A percentile compares a stretch with the other conserved stretches of the same genome.
Evolutionary conservation across 768 basidiomycete genomes (phyloP).

Genomic region (Rhizopogon roseolus): DNA sequence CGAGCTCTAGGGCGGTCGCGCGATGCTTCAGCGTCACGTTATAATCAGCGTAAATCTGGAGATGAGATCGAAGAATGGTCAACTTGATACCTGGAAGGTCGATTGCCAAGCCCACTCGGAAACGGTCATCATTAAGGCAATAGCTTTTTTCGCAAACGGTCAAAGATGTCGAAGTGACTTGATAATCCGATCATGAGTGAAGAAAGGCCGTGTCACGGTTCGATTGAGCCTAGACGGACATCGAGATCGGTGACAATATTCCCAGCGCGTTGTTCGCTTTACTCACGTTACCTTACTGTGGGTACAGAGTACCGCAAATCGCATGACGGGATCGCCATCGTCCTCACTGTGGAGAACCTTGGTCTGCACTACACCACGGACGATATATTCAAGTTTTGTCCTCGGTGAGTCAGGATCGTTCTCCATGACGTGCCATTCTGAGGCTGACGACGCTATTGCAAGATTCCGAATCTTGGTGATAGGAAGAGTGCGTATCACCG

Average conservation of each 20-base stretch:
- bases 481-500: background rate
- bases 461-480: background rate
- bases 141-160: constrained; percentile 42
- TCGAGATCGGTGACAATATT: too few species aligned
- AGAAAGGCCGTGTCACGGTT: constrained; percentile 66
- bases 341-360: too few species aligned
- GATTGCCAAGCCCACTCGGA: constrained; percentile 42
- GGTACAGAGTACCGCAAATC: too few species aligned
- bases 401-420: too few species aligned
- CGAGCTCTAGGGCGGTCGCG: constrained; percentile 63
- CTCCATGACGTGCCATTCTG: background rate
- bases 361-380: too few species aligned
- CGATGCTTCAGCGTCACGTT: too few species aligned
- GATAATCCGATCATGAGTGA: constrained; percentile 57
- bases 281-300: too few species aligned
- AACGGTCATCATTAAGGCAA: constrained; percentile 38
- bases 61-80: constrained; percentile 29
- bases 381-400: too few species aligned
- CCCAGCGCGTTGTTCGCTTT: too few species aligned
- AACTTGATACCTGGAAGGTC: constrained; percentile 64
- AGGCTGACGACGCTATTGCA: background rate
- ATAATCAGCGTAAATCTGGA: constrained; percentile 45
- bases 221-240: constrained; percentile 50
- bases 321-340: too few species aligned
- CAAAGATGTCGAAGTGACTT: constrained; percentile 60